Percentiles rank a stretch among this genome's conserved stretches.
Evolutionary conservation across 2,329 filamentous ascomycete genomes (phyloP).

Genomic region (Grosmannia clavigera): DNA sequence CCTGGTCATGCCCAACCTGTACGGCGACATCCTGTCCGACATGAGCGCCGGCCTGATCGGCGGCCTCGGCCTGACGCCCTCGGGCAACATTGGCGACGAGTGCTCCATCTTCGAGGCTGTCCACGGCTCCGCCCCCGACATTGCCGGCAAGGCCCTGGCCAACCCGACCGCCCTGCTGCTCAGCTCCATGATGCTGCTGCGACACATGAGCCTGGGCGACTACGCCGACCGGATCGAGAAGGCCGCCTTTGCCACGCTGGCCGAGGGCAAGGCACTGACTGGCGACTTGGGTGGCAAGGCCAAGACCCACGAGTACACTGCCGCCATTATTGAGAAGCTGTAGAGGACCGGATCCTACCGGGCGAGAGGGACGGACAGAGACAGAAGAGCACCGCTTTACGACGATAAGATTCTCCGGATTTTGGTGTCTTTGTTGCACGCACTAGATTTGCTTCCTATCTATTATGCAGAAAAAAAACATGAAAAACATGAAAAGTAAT

Average conservation of each 20-base stretch:
- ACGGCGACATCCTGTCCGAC: slow-evolving; percentile 98
- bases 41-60: slow-evolving; percentile 99
- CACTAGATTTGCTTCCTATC: not conserved
- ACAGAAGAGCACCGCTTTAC: not conserved
- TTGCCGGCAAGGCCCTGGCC: slow-evolving; percentile 71
- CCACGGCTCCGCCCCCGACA: slow-evolving; percentile 60
- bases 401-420: not conserved
- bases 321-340: slow-evolving; percentile 69
- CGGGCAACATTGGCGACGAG: slow-evolving; percentile 96
- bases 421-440: not conserved
- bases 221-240: slow-evolving; percentile 83
- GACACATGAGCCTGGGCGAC: slow-evolving; percentile 85
- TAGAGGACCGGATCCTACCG: slow-evolving; percentile 22
- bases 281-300: slow-evolving; percentile 93
- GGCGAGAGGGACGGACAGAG: not conserved
- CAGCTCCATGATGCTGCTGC: slow-evolving; percentile 98
- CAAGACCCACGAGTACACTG: slow-evolving; percentile 89
- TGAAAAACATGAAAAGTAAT: not conserved
- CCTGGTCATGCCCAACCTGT: slow-evolving; percentile 94
- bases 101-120: slow-evolving; percentile 99
- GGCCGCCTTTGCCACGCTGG: slow-evolving; percentile 88
- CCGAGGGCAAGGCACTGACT: slow-evolving; percentile 92
- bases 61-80: slow-evolving; percentile 91
- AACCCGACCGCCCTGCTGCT: slow-evolving; percentile 96
- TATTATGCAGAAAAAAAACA: not conserved